Evolutionary conservation across 768 basidiomycete genomes (phyloP), one percentile per base, ranked within the genome.

Genomic region (Trametes sanguinea): DNA sequence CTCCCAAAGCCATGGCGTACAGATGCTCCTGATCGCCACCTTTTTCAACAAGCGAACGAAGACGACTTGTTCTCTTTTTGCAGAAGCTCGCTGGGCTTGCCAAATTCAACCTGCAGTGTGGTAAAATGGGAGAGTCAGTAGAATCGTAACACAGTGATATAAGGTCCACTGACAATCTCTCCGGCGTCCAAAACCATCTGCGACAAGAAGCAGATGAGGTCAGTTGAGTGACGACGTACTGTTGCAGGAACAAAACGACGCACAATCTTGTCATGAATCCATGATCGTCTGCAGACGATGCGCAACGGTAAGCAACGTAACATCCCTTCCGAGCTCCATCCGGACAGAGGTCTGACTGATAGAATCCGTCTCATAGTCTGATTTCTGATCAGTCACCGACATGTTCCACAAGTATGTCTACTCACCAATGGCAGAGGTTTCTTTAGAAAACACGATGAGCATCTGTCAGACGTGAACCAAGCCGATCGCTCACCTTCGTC

Each of bases 241-340:
- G 13, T 22, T 22, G 39, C 39, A 39, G 11, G n/a, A 13, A 27
- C 22, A 27, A 17, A 11, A 37, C 2, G 29, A 64, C 67, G 51
- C 61, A 85, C 76, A 50, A 85, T 81, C 64, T 82, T 81, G 68
- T 86, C 84, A 4, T n/a, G 82, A 80, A 51, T 84, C 84, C 75
- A 83, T 83, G 60, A 86, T 80, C 2, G 81, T 85, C 57, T 78
- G 75, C 14, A 83, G 67, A 11, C 85, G 76, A 69, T 85, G 84
- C 2, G 85, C 85, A 43, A 87, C 78, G 10, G 83, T 85, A 37
- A 86, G 72, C 22, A 86, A 70, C 0, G 85, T 85, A 0, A 76
- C 76, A 46, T 73, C 77, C 17, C 69, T 68, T 7, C 71, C 68
- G 4, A 82, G 69, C 63, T 78, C 78, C 14, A 73, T 76, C 8